These are phyloP conservation scores for Penicillium egyptiacum DNA, from an alignment of 495 filamentous ascomycete genomes.

Conservation along the genomic window DNA sequence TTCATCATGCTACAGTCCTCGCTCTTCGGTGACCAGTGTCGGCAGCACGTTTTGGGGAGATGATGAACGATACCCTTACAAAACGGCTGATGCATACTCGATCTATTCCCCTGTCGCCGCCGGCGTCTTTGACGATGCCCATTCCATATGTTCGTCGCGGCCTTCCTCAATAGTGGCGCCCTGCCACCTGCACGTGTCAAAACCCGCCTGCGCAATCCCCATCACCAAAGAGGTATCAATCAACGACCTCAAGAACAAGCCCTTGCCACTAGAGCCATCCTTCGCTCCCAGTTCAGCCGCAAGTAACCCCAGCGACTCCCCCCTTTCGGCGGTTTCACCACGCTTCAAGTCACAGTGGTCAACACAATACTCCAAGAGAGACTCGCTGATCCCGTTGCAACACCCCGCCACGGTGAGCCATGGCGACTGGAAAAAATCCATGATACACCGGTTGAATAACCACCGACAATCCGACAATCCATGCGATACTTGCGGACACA, in stretches of 20 bases:
- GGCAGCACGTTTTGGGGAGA: constrained; percentile 17
- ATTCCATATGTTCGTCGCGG: constrained; percentile 11
- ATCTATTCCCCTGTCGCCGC: constrained; percentile 39
- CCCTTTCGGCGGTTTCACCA: constrained; percentile 1
- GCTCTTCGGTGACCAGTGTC: constrained; percentile 36
- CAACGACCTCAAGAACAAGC: constrained; percentile 43
- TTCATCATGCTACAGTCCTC: constrained; percentile 41
- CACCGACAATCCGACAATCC: not conserved
- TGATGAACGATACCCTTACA: constrained; percentile 9
- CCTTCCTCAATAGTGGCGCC: not conserved
- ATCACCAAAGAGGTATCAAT: constrained; percentile 20
- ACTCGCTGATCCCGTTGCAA: not conserved
- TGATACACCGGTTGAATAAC: not conserved
- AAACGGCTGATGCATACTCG: constrained; percentile 34
- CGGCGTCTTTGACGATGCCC: constrained; percentile 45
- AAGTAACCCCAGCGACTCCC: constrained; percentile 20
- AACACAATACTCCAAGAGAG: not conserved
- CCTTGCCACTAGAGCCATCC: constrained; percentile 48
- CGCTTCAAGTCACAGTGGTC: not conserved
- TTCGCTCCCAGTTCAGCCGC: constrained; percentile 34
- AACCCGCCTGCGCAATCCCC: constrained; percentile 6
- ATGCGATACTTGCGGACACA: not conserved
- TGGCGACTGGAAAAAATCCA: not conserved
- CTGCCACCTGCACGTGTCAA: not conserved
- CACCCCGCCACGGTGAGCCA: not conserved